Evolutionary conservation across 805 yeast genomes (phyloP), one percentile per base, ranked within the genome.

Genomic region (Cyberlindnera mrakii): DNA sequence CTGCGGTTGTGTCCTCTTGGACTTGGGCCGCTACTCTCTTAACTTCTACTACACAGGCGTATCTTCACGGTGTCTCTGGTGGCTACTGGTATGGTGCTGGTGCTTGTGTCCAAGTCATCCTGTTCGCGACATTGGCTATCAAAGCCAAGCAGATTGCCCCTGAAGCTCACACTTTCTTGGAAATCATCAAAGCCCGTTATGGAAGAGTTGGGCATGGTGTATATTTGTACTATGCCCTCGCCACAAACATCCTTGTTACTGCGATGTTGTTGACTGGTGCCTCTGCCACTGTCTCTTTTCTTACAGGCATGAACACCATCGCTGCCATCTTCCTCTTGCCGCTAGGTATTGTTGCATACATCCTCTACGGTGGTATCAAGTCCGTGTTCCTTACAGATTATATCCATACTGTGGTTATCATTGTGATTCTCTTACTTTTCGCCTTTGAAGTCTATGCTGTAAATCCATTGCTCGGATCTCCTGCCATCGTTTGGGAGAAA

Each of bases 1-100:
- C 95, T 7, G 96, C 96, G 7, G 96, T 90, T 27, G 96, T 89
- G 8, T 81, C 91, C 11, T 81, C 91, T 8, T 90, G 98, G 98
- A 88, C 96, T 9, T 82, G 89, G 89, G 85, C 85, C n/a, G 86
- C 88, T 3, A 85, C 95, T 2, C 65, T 85, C 38, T 68, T 85
- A 29, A 80, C 80, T 32, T 79, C 88, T 3, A 78, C 95, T 1
- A 77, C 95, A 17, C 89, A 84, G 60, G 86, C 86, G 18, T 89
- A 85, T 63, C 67, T 67, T 35, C 71, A 79, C 45, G 98, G 98
- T 55, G 76, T 90, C 33, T 64, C 54, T 42, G 62, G 60, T 38
- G 83, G 91, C 13, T 80, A 74, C 58, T 84, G 79, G 66, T 90
- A 90, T 60, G 96, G 96, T 8, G 77, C 93, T 3, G 98, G 97